Conservation (phyloP, 441 rosid genomes). For the Mallotus japonicus region DNA sequence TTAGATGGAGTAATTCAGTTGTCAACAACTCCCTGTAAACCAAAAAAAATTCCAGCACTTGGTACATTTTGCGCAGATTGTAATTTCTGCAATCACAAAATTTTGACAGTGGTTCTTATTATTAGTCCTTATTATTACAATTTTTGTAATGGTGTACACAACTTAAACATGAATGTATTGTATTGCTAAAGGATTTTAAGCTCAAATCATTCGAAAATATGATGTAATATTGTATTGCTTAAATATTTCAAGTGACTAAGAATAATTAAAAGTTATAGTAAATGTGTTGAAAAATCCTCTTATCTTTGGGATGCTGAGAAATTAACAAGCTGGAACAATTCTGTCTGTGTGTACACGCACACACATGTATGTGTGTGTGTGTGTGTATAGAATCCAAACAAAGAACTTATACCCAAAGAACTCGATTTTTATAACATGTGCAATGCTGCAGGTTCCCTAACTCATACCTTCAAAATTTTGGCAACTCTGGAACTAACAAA, state of each 20-base stretch:
- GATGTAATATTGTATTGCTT: neutral
- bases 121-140: neutral
- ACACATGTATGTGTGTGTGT: too few species aligned
- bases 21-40: neutral
- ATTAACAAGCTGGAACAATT: too few species aligned
- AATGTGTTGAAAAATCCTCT: too few species aligned
- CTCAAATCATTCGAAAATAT: neutral
- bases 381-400: too few species aligned
- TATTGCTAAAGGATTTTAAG: neutral
- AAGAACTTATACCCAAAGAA: too few species aligned
- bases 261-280: too few species aligned
- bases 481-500: neutral
- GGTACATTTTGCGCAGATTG: neutral
- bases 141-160: neutral
- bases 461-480: neutral
- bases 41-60: neutral
- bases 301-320: too few species aligned
- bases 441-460: too few species aligned
- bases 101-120: neutral
- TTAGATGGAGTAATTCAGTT: neutral
- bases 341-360: too few species aligned
- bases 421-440: too few species aligned
- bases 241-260: neutral
- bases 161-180: neutral
- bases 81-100: neutral